Evolutionary conservation across 2,329 filamentous ascomycete species (phyloP), one percentile per base, ranked within the genome.

Genomic region (Phyllosticta citriasiana): DNA sequence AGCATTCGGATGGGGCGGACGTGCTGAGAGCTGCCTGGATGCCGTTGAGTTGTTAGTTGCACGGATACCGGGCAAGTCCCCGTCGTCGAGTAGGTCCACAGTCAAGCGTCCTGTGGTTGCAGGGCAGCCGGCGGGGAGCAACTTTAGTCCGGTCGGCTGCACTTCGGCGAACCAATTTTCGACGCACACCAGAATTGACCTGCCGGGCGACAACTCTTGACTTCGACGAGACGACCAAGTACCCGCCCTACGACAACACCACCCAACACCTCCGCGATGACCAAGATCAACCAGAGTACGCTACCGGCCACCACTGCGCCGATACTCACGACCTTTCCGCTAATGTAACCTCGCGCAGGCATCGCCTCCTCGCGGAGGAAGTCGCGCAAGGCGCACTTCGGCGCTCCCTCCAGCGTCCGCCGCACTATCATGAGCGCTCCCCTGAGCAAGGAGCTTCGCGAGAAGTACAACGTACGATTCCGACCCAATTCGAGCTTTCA

Each of bases 371-470:
- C 91, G 76, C 87, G 93, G 82, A 88, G 93, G 83, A 99, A 99
- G 91, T 94, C 91, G 82, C 91, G 94, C 81, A 96, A 96, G 85
- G 89, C 91, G 78, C 93, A 99, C 86, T 99, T 96, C 87, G 83
- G 84, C 78, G 94, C 94, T 70, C 91, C 92, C 71, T 97, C 92
- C 78, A 91, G 88, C 83, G 85, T 90, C 77, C 92, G 94, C 80
- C 91, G 94, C 78, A 84, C 88, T 73, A 96, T 96, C 83, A 97
- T 99, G 92, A 93, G 88, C 83, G 73, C 72, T 67, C 72, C 72
- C 62, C 66, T 74, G 67, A 73, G 72, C 72, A 74, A 96, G 85
- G 94, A 99, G 84, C 87, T 99, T 77, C 88, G 91, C 77, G 92
- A 96, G 82, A 94, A 99, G 87, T 89, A 99, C 89, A 96, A 96